phyloP scores from a whole-genome alignment of 2,329 filamentous ascomycete genomes.

The Bisporella sp. region DNA sequence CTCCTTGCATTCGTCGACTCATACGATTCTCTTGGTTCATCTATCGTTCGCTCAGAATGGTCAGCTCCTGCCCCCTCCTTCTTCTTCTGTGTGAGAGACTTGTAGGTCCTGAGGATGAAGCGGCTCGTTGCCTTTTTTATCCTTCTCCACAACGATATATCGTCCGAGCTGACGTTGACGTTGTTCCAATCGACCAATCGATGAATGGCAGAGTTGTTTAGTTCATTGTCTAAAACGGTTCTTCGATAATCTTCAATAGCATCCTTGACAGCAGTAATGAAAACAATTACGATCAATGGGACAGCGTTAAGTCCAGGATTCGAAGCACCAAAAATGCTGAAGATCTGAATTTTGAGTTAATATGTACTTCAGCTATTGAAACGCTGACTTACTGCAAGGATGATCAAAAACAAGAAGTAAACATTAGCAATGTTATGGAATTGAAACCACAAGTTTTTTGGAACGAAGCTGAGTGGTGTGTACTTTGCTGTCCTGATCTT shows the following conservation, averaged over 20 bases:
- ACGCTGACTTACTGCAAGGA: conserved; percentile 69
- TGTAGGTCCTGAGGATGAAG: conserved; percentile 29
- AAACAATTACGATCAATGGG: conserved; percentile 86
- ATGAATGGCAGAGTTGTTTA: conserved; percentile 95
- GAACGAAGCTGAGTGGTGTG: conserved; percentile 87
- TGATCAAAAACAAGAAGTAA: conserved; percentile 95
- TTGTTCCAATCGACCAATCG: conserved; percentile 84
- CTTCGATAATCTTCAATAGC: conserved; percentile 91
- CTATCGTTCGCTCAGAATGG: conserved; percentile 15
- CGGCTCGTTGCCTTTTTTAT: conserved; percentile 77
- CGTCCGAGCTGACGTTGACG: conserved; percentile 85
- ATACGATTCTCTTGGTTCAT: conserved; percentile 42
- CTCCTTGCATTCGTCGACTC: conserved; percentile 43
- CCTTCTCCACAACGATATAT: conserved; percentile 76
- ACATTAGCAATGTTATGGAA: conserved; percentile 99
- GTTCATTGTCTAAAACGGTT: conserved; percentile 82
- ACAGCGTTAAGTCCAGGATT: conserved; percentile 88
- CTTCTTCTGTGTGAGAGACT: conserved; percentile 42
- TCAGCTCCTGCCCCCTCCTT: conserved; percentile 33
- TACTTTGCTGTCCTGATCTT: conserved; percentile 99
- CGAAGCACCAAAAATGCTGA: conserved; percentile 87
- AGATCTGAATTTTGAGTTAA: conserved; percentile 57
- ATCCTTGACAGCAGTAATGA: conserved; percentile 87
- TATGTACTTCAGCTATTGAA: conserved; percentile 1
- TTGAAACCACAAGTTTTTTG: conserved; percentile 95